Base-by-base conservation (phyloP, 108 stramenopile species). In the Epipyxis sp. region DNA sequence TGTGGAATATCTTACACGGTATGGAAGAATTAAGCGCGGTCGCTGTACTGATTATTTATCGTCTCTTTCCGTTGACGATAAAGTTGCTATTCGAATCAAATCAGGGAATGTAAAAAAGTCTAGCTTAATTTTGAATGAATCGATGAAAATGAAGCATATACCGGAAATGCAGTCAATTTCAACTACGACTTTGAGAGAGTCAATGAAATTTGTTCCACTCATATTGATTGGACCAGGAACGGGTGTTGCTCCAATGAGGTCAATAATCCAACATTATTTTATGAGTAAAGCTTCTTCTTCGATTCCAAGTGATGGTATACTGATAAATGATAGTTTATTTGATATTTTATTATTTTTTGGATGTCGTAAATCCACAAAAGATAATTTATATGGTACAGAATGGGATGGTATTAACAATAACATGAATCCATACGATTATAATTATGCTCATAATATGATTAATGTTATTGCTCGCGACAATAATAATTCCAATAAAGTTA, bases 201-300 rank as follows among this genome's bases (percentile, higher is more conserved):
- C n/a, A n/a, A n/a, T n/a, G n/a, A n/a, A n/a, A n/a, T n/a, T n/a
- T n/a, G n/a, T n/a, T n/a, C n/a, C n/a, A n/a, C 76, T 98, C 34
- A 83, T 99, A 46, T 85, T 99, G 76, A 89, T 99, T 45, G 98
- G 98, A 29, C 98, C 98, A 1, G 98, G 98, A 29, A 98, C 98
- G 1, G 98, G 98, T 10, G 90, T 99, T 37, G 97, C 98, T 32
- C 97, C 98, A 25, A 97, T 99, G 81, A 86, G 95, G 72, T n/a
- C n/a, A n/a, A n/a, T n/a, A n/a, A n/a, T n/a, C n/a, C n/a, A n/a
- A n/a, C n/a, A n/a, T n/a, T n/a, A n/a, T n/a, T n/a, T n/a, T n/a
- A n/a, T n/a, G n/a, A n/a, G n/a, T n/a, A n/a, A n/a, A n/a, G n/a
- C n/a, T n/a, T n/a, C n/a, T n/a, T n/a, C n/a, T n/a, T n/a, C n/a